Evolutionary conservation across 1,284 basidiomycete genomes (phyloP).

Genomic region (Afroboletus lepidellus): DNA sequence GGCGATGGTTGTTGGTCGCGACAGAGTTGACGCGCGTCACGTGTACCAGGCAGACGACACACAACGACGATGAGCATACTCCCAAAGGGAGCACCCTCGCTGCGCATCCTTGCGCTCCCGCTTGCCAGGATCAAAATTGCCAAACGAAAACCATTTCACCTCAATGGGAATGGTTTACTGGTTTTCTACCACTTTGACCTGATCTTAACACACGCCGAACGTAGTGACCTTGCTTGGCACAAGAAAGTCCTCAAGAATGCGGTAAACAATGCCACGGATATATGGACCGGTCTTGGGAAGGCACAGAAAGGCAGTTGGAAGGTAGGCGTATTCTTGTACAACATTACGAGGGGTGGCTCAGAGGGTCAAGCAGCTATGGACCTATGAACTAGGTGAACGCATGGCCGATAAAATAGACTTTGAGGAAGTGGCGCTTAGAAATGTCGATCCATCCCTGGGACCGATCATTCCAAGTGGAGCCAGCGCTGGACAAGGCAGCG

Average conservation of each 20-base stretch:
- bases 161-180: slow-evolving; percentile 24
- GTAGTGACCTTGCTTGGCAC: slow-evolving; percentile 12
- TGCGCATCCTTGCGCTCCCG: slow-evolving; percentile 51
- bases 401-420: slow-evolving; percentile 70
- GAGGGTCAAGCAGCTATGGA: slow-evolving; percentile 47
- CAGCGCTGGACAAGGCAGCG: slow-evolving; percentile 17
- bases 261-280: slow-evolving; percentile 47
- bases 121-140: slow-evolving; percentile 30
- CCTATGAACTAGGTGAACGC: slow-evolving; percentile 62
- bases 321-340: slow-evolving; percentile 40
- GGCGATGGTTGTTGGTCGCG: not conserved
- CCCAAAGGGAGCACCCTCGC: slow-evolving; percentile 30
- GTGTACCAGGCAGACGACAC: slow-evolving; percentile 11
- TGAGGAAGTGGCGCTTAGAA: slow-evolving; percentile 71
- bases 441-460: slow-evolving; percentile 64
- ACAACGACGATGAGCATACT: slow-evolving; percentile 25
- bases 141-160: slow-evolving; percentile 13
- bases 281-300: slow-evolving; percentile 67
- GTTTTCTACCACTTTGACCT: slow-evolving; percentile 50
- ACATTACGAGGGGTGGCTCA: slow-evolving; percentile 2
- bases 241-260: slow-evolving; percentile 40
- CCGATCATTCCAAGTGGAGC: slow-evolving; percentile 38
- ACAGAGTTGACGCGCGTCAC: slow-evolving; percentile 13
- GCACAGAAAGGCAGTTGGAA: slow-evolving; percentile 65
- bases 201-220: slow-evolving; percentile 8